Conservation (phyloP, 306 rosid genomes). For the Cicer pinnatifidum region DNA sequence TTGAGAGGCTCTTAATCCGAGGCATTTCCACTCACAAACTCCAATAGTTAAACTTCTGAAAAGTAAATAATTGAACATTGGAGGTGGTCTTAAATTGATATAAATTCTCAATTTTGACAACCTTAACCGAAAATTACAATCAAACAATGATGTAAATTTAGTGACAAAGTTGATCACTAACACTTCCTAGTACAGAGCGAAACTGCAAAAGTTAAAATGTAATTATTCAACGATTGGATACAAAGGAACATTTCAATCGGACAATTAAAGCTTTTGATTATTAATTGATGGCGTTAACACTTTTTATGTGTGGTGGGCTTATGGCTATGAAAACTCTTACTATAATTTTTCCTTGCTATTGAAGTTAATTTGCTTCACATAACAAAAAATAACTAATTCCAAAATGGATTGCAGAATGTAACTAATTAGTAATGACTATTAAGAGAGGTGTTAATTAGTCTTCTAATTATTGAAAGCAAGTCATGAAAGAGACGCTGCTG, state of each 20-base stretch:
- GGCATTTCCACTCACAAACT: too few species aligned
- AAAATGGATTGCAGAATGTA: slow-evolving; percentile 19
- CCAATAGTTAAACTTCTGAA: too few species aligned
- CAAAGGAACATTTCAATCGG: slow-evolving; percentile 62
- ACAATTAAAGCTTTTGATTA: slow-evolving; percentile 53
- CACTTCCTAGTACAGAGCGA: slow-evolving; percentile 68
- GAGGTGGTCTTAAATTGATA: too few species aligned
- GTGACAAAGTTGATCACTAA: slow-evolving; percentile 68
- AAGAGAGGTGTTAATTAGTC: slow-evolving; percentile 53
- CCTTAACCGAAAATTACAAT: slow-evolving; percentile 50
- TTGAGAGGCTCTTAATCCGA: too few species aligned
- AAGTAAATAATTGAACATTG: too few species aligned
- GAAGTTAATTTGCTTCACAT: slow-evolving; percentile 44
- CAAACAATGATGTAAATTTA: slow-evolving; percentile 58
- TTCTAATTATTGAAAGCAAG: slow-evolving; percentile 54
- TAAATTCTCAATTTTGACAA: too few species aligned
- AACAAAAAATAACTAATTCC: slow-evolving; percentile 29
- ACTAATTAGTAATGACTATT: slow-evolving; percentile 42
- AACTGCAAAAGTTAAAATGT: slow-evolving; percentile 53
- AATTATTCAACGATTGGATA: slow-evolving; percentile 68
- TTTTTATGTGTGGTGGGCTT: slow-evolving; percentile 25
- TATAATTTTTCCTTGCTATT: slow-evolving; percentile 44
- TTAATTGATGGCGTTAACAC: slow-evolving; percentile 50
- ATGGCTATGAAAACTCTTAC: slow-evolving; percentile 28
- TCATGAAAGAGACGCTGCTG: slow-evolving; percentile 54